Conservation (phyloP, 2,329 filamentous ascomycete species). For the Alternaria arborescens region DNA sequence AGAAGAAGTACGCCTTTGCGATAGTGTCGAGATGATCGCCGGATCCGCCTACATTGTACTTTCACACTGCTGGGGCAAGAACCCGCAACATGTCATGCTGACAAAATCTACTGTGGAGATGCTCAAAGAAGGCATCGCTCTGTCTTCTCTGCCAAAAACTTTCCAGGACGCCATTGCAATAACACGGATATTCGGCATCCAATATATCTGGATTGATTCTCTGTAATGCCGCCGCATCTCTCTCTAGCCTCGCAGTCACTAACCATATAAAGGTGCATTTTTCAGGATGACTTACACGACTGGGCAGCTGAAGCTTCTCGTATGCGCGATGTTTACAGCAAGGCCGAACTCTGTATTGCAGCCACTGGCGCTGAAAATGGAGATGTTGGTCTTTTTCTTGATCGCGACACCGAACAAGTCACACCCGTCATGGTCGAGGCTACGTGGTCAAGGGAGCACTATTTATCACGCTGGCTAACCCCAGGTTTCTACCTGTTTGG, state of each 20-base stretch:
- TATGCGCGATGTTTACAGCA: neutral
- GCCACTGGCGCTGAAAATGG: neutral
- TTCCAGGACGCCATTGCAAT: neutral
- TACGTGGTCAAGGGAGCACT: neutral
- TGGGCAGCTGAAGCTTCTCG: neutral
- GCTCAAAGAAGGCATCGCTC: neutral
- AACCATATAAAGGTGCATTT: neutral
- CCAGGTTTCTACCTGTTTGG: neutral
- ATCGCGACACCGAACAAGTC: neutral
- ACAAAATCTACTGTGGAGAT: accelerated
- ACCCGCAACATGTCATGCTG: neutral
- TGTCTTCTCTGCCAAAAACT: neutral
- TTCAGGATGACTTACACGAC: neutral
- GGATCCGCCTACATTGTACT: neutral
- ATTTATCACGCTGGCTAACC: accelerated
- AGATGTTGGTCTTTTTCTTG: neutral
- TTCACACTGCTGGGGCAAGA: neutral
- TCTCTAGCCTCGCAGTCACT: neutral
- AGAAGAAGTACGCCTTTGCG: neutral
- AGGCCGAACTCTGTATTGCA: neutral
- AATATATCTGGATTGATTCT: neutral
- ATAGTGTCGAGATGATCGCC: accelerated
- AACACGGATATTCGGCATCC: accelerated
- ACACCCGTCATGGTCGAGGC: neutral
- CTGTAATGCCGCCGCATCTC: accelerated